Base-by-base conservation (phyloP, 495 filamentous ascomycete genomes). In the Neurospora africana region DNA sequence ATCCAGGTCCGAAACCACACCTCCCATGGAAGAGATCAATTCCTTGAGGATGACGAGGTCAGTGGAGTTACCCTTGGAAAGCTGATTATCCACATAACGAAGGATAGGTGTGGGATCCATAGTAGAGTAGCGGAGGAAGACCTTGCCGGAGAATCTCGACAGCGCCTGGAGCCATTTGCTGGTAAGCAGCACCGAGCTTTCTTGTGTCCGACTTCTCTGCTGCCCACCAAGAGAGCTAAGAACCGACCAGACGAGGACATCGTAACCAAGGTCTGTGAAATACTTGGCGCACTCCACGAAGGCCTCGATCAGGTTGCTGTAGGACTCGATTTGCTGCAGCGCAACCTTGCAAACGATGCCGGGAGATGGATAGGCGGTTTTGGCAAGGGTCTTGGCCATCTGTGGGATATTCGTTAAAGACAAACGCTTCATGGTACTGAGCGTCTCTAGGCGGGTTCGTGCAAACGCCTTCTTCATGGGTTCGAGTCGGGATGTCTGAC, bases 241-340 rank as follows among this genome's bases (percentile, higher is more conserved):
- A n/a, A 96, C 85, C 44, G 89, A 88, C 92, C 94, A 97, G 38
- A 93, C 92, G 70, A 98, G 85, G 47, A 98, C 91, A 78, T 99
- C 96, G 77, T 97, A 97, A 2, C 90, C 95, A 36, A 98, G 86
- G 70, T 91, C 89, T 2, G 95, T 97, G 77, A 98, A 97, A 76
- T 97, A 97, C 74, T 92, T 90, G 38, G 91, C 93, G 76, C 93
- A 97, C 78, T 97, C 93, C 37, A 98, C 93, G 69, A 99, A 91
- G 10, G 91, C 91, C 72, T 97, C 93, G 72, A 95, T 94, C 40
- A 98, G 86, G 77, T 98, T 98, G 77, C 91, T 91, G 79, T 98
- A 98, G 0, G 90, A 87, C 80, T 98, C 93, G 65, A 97, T 93
- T 76, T 97, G 93, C 39, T 85, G 87, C 70, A 98, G 87, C 13